Evolutionary conservation across 2,329 filamentous ascomycete species (phyloP).

Genomic region (Aspergillus tanneri): DNA sequence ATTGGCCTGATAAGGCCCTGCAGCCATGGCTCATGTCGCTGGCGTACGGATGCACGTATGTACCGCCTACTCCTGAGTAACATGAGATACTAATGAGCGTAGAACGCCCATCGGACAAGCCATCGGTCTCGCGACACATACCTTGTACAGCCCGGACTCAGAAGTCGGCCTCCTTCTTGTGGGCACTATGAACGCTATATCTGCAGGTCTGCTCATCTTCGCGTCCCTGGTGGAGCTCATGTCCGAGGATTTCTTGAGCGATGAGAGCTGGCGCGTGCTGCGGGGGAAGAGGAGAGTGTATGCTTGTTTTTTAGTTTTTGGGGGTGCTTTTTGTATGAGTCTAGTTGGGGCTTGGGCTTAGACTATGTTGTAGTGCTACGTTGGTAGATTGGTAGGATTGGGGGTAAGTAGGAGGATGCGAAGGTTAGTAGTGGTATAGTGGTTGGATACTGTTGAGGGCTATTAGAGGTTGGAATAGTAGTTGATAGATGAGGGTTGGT

Average conservation of each 20-base stretch:
- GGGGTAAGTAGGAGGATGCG: neutral
- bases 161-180: conserved; percentile 72
- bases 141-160: conserved; percentile 70
- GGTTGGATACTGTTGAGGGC: too few relatives aligned
- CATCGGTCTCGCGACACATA: conserved; percentile 72
- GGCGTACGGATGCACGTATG: conserved; percentile 62
- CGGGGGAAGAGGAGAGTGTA: conserved; percentile 61
- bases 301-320: conserved; percentile 63
- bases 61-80: too few relatives aligned
- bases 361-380: too few relatives aligned
- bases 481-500: too few relatives aligned
- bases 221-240: conserved; percentile 75
- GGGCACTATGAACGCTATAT: conserved; percentile 79
- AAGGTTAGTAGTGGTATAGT: too few relatives aligned
- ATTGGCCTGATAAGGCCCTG: conserved; percentile 28
- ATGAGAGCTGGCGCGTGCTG: conserved; percentile 69
- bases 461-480: too few relatives aligned
- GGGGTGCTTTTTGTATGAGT: conserved; percentile 68
- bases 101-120: conserved; percentile 77
- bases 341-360: conserved; percentile 71
- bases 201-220: conserved; percentile 72
- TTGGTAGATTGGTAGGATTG: neutral
- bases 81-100: too few relatives aligned
- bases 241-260: conserved; percentile 73
- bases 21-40: conserved; percentile 70